Percentiles rank a stretch among this genome's conserved stretches.
Evolutionary conservation across 441 rosid species (phyloP).

Genomic region (Geranium incanum): DNA sequence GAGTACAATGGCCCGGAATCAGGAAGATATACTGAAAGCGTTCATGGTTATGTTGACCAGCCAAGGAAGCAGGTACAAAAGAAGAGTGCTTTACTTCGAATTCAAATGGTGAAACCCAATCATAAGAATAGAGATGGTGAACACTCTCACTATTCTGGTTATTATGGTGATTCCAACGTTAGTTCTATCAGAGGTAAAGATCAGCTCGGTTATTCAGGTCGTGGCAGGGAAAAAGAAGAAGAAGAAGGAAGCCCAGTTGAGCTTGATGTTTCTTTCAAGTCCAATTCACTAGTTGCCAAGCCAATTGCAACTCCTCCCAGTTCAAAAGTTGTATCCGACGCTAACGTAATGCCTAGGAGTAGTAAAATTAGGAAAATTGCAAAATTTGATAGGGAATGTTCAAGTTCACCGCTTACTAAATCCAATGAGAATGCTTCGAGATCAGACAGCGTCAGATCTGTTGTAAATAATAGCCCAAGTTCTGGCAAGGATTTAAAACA

Average conservation of each 20-base stretch:
- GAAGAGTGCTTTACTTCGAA: slow-evolving; percentile 82
- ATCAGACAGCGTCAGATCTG: slow-evolving; percentile 9
- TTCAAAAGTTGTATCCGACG: slow-evolving; percentile 28
- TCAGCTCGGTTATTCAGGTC: slow-evolving; percentile 29
- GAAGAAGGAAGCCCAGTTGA: slow-evolving; percentile 44
- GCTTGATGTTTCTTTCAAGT: slow-evolving; percentile 81
- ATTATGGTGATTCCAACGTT: slow-evolving; percentile 36
- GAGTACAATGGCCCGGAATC: slow-evolving; percentile 37
- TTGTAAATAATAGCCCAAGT: slow-evolving; percentile 10
- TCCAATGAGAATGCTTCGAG: slow-evolving; percentile 25
- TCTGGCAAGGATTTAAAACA: slow-evolving; percentile 32
- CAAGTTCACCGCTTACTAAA: slow-evolving; percentile 22
- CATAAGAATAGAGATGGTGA: slow-evolving; percentile 47
- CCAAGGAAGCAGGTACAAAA: slow-evolving; percentile 60
- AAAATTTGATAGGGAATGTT: slow-evolving; percentile 29
- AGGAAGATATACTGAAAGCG: slow-evolving; percentile 43
- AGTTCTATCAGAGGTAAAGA: slow-evolving; percentile 49
- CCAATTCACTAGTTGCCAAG: slow-evolving; percentile 75
- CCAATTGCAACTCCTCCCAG: slow-evolving; percentile 40
- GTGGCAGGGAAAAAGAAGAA: slow-evolving; percentile 19
- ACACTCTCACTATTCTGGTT: slow-evolving; percentile 29
- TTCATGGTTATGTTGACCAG: slow-evolving; percentile 34
- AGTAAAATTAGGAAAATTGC: slow-evolving; percentile 43
- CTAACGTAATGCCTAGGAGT: slow-evolving; percentile 36
- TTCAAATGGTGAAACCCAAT: slow-evolving; percentile 50